A percentile compares a stretch with the other conserved stretches of the same genome.
These are phyloP conservation scores for Gryganskiella cystojenkinii DNA, from an alignment of 192 early-diverging fungal species.

Conservation along the genomic window DNA sequence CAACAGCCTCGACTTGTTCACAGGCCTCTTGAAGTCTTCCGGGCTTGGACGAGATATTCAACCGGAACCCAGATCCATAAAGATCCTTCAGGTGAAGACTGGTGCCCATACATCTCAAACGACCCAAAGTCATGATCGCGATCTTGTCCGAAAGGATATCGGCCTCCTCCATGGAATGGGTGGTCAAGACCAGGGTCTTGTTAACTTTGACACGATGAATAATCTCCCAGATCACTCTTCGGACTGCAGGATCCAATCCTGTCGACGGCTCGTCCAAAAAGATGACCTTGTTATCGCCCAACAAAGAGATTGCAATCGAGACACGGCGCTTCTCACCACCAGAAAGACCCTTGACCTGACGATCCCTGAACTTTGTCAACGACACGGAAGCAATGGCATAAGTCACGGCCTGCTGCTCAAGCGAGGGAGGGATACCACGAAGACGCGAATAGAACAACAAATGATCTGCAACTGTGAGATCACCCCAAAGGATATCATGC, in stretches of 20 bases:
- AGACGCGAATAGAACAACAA: slow-evolving; percentile 59
- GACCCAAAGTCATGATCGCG: slow-evolving; percentile 63
- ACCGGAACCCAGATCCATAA: slow-evolving; percentile 66
- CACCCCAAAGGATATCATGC: slow-evolving; percentile 60
- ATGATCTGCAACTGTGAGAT: slow-evolving; percentile 61
- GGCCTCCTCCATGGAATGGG: slow-evolving; percentile 75
- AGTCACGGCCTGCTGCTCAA: slow-evolving; percentile 27
- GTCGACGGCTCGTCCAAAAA: slow-evolving; percentile 71
- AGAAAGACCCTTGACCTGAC: slow-evolving; percentile 49
- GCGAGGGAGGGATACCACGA: slow-evolving; percentile 51
- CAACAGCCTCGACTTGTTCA: slow-evolving; percentile 13
- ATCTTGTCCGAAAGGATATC: slow-evolving; percentile 63
- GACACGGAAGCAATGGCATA: slow-evolving; percentile 40
- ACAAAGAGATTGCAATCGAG: slow-evolving; percentile 60
- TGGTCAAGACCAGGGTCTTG: slow-evolving; percentile 67
- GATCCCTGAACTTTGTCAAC: slow-evolving; percentile 49
- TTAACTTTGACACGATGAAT: slow-evolving; percentile 59
- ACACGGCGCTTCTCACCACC: slow-evolving; percentile 75
- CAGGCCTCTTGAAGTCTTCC: slow-evolving; percentile 25
- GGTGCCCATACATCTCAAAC: slow-evolving; percentile 61
- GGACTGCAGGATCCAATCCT: slow-evolving; percentile 65
- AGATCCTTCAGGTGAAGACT: slow-evolving; percentile 63
- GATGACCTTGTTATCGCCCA: slow-evolving; percentile 61
- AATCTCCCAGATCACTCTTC: slow-evolving; percentile 65
- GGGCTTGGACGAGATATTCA: slow-evolving; percentile 41